Evolutionary conservation across 441 rosid species (phyloP), one percentile per base, ranked within the genome.

Genomic region (Hura crepitans): DNA sequence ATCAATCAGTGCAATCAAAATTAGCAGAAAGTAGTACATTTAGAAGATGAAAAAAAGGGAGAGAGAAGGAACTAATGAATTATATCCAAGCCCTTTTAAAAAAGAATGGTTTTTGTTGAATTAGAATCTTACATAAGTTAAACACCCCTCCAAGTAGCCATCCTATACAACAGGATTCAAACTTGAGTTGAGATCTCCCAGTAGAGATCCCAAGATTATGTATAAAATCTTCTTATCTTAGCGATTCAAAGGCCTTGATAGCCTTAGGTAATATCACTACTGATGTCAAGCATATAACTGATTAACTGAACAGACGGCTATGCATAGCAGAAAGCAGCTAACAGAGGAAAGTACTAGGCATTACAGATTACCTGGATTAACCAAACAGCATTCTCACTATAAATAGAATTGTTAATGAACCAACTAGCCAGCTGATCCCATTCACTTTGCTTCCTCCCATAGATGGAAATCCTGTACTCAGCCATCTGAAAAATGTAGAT

Each of bases 391-490:
- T 87, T 89, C 72, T 87, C 90, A 79, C 90, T 84, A 69, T 84
- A 89, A 64, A 89, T 82, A 71, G 80, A 83, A 73, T 87, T 87
- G 81, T 89, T 89, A 39, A 89, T 79, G 43, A 89, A 84, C 94
- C 94, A 89, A 77, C 94, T 89, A 22, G 94, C 94, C 74, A 89
- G 69, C 83, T 86, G 94, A 77, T 89, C 94, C 94, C 91, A 89
- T 77, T 89, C 94, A 69, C 94, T 89, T 80, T 86, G 85, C 80
- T 89, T 89, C 78, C 94, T 82, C 39, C 94, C 94, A 64, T 89
- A 87, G 65, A 89, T 83, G 46, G 94, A 89, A 33, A 89, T 60
- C 72, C 94, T 80, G 80, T 89, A 89, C 77, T 89, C 94, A 5
- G 90, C 91, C 91, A 89, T 83, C 94, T 86, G 83, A 45, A 71